Conservation (phyloP, 2,329 filamentous ascomycete species). For the Phialocephala sp. region DNA sequence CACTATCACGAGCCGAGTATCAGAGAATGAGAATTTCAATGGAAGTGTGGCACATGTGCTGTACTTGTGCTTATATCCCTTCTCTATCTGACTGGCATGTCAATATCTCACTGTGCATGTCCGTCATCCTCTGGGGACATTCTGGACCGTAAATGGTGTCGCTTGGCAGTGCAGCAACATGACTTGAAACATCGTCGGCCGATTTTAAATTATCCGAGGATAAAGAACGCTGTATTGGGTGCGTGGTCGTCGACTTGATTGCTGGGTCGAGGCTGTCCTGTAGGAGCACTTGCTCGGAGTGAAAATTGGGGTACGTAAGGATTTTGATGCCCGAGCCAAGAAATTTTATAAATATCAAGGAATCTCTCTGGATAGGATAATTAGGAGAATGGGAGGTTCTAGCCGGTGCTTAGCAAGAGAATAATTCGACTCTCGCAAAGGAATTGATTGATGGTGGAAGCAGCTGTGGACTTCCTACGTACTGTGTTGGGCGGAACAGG, state of each 20-base stretch:
- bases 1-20: too few relatives aligned
- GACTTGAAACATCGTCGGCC: constrained; percentile 3
- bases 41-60: too few relatives aligned
- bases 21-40: too few relatives aligned
- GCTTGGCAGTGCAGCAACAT: background rate
- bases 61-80: background rate
- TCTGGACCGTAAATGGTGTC: background rate
- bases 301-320: background rate
- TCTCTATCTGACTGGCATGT: background rate
- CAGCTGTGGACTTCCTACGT: too few relatives aligned
- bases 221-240: background rate
- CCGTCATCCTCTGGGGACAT: background rate
- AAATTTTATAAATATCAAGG: background rate
- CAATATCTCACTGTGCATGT: background rate
- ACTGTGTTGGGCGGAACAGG: too few relatives aligned
- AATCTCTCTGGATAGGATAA: background rate
- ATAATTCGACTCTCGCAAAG: too few relatives aligned
- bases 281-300: constrained; percentile 2
- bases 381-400: background rate
- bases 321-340: background rate
- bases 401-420: too few relatives aligned
- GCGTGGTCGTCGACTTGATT: background rate
- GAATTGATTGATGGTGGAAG: too few relatives aligned
- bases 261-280: background rate
- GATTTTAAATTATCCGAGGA: constrained; percentile 4